phyloP scores from a whole-genome alignment of 495 filamentous ascomycete genomes.

The Xylaria scruposa region DNA sequence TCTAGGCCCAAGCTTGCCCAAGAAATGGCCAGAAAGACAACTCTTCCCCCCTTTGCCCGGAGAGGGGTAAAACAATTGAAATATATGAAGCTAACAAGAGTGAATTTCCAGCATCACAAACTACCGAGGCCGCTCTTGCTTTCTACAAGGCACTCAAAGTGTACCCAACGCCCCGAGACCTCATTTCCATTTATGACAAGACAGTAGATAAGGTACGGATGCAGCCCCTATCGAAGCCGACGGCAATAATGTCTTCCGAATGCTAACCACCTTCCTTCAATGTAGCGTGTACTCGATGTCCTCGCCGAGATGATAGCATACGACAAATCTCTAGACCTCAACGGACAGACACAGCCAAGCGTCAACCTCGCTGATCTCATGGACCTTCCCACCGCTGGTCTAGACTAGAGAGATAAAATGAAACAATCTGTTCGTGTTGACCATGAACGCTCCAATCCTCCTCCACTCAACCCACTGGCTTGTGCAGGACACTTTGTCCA shows the following conservation, averaged over 20 bases:
- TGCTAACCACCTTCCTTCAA: constrained; percentile 30
- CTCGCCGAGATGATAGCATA: constrained; percentile 97
- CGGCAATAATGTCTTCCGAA: neutral
- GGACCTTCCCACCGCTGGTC: constrained; percentile 49
- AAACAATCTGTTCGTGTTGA: constrained; percentile 22
- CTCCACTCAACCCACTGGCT: constrained; percentile 33
- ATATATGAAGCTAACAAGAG: constrained; percentile 22
- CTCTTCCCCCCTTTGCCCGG: constrained; percentile 1
- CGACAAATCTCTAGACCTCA: constrained; percentile 74
- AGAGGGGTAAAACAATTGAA: constrained; percentile 22
- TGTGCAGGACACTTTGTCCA: constrained; percentile 16
- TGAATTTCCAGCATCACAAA: constrained; percentile 65
- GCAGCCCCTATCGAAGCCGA: neutral
- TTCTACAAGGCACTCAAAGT: constrained; percentile 99
- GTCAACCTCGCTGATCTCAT: constrained; percentile 39
- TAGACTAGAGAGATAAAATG: constrained; percentile 45
- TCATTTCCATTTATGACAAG: constrained; percentile 97
- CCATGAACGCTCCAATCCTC: constrained; percentile 11
- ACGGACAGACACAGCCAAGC: constrained; percentile 34
- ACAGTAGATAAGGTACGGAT: constrained; percentile 81
- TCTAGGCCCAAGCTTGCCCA: neutral
- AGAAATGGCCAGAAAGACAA: neutral
- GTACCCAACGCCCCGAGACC: constrained; percentile 89
- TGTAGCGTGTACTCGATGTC: constrained; percentile 85
- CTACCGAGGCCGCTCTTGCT: constrained; percentile 84